Conservation (phyloP, 2,329 filamentous ascomycete genomes). For the Hypoxylon sp. region DNA sequence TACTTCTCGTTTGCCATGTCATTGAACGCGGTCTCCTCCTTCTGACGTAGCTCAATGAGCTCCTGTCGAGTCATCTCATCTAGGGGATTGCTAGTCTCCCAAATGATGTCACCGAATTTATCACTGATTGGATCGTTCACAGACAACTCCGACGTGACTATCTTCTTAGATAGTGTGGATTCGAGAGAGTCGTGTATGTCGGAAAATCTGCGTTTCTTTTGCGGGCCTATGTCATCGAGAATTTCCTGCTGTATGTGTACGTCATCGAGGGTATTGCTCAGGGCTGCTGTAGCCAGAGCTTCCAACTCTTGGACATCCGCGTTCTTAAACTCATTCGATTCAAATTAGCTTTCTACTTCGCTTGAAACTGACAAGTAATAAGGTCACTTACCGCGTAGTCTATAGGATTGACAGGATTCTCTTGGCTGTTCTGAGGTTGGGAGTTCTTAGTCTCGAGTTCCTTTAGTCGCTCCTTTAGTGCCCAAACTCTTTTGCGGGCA, state of each 20-base stretch:
- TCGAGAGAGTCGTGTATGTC: conserved; percentile 24
- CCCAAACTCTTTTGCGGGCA: conserved; percentile 80
- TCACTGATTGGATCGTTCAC: conserved; percentile 15
- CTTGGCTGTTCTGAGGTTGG: conserved; percentile 9
- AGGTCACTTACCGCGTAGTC: conserved; percentile 2
- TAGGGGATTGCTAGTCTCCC: conserved; percentile 37
- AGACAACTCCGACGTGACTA: neutral
- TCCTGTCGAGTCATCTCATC: conserved; percentile 64
- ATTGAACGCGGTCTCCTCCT: conserved; percentile 69
- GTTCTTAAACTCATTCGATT: conserved; percentile 15
- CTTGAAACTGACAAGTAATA: neutral
- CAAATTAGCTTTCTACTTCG: neutral
- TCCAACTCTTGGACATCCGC: conserved; percentile 14
- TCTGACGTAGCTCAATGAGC: conserved; percentile 58
- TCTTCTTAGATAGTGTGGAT: conserved; percentile 34
- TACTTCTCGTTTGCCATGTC: conserved; percentile 79
- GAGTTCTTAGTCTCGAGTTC: conserved; percentile 48
- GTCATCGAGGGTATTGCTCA: conserved; percentile 7
- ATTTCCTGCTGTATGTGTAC: conserved; percentile 1
- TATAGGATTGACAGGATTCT: neutral
- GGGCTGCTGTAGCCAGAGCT: conserved; percentile 10
- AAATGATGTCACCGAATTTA: conserved; percentile 43
- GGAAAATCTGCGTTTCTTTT: conserved; percentile 35
- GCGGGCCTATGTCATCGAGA: conserved; percentile 38
- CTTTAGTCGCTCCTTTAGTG: conserved; percentile 75